Percentiles rank a stretch among this genome's conserved stretches.
These are phyloP conservation scores for Kwoniella sp. DNA, from an alignment of 768 basidiomycete genomes.

Conservation along the genomic window DNA sequence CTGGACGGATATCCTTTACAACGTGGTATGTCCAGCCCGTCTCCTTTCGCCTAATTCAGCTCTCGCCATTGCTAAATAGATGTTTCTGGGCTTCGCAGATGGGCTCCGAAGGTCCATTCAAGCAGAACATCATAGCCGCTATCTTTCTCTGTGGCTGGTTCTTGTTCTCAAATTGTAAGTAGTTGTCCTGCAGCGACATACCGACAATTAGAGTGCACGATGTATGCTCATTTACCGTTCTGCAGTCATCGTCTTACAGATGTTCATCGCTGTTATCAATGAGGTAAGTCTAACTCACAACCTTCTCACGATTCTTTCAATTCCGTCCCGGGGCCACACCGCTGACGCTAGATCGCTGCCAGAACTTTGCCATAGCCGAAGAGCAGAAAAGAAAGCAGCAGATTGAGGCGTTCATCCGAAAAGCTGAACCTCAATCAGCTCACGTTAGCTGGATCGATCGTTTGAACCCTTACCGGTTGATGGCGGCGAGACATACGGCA, in stretches of 20 bases:
- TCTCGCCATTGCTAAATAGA: no score
- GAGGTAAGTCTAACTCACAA: no score
- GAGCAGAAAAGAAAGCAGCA: conserved; percentile 83
- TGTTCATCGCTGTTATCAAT: conserved; percentile 97
- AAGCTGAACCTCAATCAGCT: conserved; percentile 56
- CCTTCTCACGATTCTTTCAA: no score
- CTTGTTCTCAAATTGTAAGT: conserved; percentile 86
- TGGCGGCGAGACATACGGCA: conserved; percentile 71
- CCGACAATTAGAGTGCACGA: no score
- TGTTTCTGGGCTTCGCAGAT: no score
- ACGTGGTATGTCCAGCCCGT: conserved; percentile 20
- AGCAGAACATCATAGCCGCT: conserved; percentile 71
- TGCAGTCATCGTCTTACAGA: conserved; percentile 83
- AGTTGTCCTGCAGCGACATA: no score
- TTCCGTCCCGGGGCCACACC: no score
- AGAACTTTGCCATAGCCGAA: conserved; percentile 88
- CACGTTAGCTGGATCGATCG: conserved; percentile 68
- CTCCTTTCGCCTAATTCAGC: neutral
- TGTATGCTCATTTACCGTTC: conserved; percentile 1
- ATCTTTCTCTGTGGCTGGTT: conserved; percentile 81
- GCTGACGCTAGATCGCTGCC: no score
- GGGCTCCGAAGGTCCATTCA: conserved; percentile 64
- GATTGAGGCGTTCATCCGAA: conserved; percentile 65
- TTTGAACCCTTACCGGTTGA: conserved; percentile 85
- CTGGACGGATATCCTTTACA: conserved; percentile 59